These are phyloP conservation scores for Populus ilicifolia DNA, from an alignment of 345 rosid genomes.

Conservation along the genomic window DNA sequence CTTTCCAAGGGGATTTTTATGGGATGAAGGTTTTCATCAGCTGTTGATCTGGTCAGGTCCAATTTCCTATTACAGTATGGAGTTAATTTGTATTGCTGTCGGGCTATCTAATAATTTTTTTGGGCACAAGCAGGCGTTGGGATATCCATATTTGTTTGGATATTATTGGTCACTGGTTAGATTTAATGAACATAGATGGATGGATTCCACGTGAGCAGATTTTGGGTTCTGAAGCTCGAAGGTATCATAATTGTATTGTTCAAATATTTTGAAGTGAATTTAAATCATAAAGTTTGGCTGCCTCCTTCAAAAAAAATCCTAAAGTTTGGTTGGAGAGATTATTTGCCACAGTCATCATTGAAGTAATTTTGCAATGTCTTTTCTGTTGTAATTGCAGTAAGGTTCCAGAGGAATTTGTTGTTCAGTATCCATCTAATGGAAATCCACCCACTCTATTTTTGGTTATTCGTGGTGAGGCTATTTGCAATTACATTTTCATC, in stretches of 20 bases:
- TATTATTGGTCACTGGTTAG: constrained; percentile 93
- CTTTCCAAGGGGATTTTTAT: constrained; percentile 90
- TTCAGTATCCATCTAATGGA: constrained; percentile 78
- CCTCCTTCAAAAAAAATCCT: not conserved
- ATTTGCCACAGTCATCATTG: not conserved
- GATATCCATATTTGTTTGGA: constrained; percentile 77
- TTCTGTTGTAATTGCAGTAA: constrained; percentile 53
- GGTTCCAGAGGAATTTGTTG: constrained; percentile 73
- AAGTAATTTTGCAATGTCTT: constrained; percentile 2
- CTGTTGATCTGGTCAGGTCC: constrained; percentile 68
- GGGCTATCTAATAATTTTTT: constrained; percentile 10
- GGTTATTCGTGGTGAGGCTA: constrained; percentile 64
- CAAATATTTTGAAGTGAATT: not conserved
- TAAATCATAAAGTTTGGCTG: not conserved
- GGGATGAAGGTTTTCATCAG: constrained; percentile 99
- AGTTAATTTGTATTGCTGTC: constrained; percentile 6
- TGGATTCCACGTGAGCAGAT: constrained; percentile 99
- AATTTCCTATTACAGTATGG: constrained; percentile 10
- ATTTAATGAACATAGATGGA: constrained; percentile 84
- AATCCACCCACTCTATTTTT: constrained; percentile 89
- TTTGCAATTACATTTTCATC: not conserved
- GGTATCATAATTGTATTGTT: constrained; percentile 28
- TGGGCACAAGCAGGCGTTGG: constrained; percentile 72
- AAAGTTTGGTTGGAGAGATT: not conserved
- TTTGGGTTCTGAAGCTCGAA: constrained; percentile 83